Percentiles rank a stretch among this genome's conserved stretches.
phyloP scores from a whole-genome alignment of 1,284 basidiomycete genomes.

The Cutaneotrichosporon dermatis region DNA sequence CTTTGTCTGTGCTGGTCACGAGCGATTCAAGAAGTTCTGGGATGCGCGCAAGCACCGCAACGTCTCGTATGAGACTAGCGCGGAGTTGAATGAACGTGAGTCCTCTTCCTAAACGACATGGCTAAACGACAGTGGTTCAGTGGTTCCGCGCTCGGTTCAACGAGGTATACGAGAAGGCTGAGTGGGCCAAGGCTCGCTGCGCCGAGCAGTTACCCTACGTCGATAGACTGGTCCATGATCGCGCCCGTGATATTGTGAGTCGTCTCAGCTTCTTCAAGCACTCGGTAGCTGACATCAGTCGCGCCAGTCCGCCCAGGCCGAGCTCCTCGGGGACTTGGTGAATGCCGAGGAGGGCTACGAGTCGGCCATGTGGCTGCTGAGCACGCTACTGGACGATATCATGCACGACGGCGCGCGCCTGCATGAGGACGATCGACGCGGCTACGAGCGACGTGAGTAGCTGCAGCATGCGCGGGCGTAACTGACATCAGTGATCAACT shows the following conservation, averaged over 20 bases:
- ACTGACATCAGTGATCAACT: slow-evolving; percentile 12
- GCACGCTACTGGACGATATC: slow-evolving; percentile 83
- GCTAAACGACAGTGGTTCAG: slow-evolving; percentile 50
- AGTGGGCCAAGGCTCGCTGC: slow-evolving; percentile 53
- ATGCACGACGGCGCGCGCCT: slow-evolving; percentile 77
- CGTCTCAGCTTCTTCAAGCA: too few relatives aligned
- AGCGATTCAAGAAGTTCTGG: slow-evolving; percentile 53
- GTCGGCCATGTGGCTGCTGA: slow-evolving; percentile 86
- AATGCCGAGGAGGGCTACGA: slow-evolving; percentile 92
- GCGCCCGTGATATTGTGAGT: slow-evolving; percentile 52
- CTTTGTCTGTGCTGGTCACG: slow-evolving; percentile 87
- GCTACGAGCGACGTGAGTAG: slow-evolving; percentile 71
- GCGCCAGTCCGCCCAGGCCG: slow-evolving; percentile 83
- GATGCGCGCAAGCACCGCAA: slow-evolving; percentile 35
- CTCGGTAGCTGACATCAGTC: slow-evolving; percentile 49
- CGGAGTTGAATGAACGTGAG: slow-evolving; percentile 56
- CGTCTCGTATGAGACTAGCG: slow-evolving; percentile 41
- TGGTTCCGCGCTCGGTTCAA: slow-evolving; percentile 58
- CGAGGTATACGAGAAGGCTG: slow-evolving; percentile 57
- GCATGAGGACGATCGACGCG: slow-evolving; percentile 74
- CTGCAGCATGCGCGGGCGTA: too few relatives aligned
- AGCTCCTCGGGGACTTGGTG: slow-evolving; percentile 68
- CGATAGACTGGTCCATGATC: slow-evolving; percentile 56
- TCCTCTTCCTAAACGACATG: not conserved
- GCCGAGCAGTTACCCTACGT: slow-evolving; percentile 53